A percentile compares a stretch with the other conserved stretches of the same genome.
Conservation (phyloP, 164 flowering plant species). For the Umbilicus rupestris region DNA sequence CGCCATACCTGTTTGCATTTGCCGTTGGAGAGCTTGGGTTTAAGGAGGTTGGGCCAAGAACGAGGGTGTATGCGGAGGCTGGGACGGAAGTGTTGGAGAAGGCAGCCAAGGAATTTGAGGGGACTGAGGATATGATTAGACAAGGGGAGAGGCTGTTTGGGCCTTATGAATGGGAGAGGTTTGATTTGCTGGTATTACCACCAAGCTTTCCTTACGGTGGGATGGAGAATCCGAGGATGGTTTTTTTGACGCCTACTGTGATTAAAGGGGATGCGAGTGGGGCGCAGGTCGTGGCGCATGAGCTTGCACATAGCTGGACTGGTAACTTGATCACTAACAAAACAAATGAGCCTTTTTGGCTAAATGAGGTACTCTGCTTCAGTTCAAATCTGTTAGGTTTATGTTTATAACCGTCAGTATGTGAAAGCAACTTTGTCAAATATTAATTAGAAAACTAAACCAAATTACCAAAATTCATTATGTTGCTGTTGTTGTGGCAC, state of each 20-base stretch:
- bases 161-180: slow-evolving; percentile 86
- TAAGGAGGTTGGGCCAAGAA: slow-evolving; percentile 84
- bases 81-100: slow-evolving; percentile 48
- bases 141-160: slow-evolving; percentile 90
- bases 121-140: slow-evolving; percentile 83
- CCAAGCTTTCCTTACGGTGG: slow-evolving; percentile 99
- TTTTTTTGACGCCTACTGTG: slow-evolving; percentile 89
- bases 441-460: too few relatives aligned
- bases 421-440: too few relatives aligned
- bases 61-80: slow-evolving; percentile 70
- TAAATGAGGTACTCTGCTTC: slow-evolving; percentile 69
- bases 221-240: slow-evolving; percentile 98
- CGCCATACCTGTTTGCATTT: slow-evolving; percentile 88
- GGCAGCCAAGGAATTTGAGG: slow-evolving; percentile 79
- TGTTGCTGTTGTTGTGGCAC: too few relatives aligned
- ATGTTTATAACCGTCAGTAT: background rate
- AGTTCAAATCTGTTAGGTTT: background rate
- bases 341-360: slow-evolving; percentile 91
- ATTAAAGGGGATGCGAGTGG: slow-evolving; percentile 85
- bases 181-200: slow-evolving; percentile 84
- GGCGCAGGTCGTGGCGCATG: slow-evolving; percentile 92
- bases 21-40: slow-evolving; percentile 73
- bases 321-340: slow-evolving; percentile 93
- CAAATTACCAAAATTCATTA: too few relatives aligned
- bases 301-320: slow-evolving; percentile 99